phyloP scores from a whole-genome alignment of 345 rosid genomes.

The Rhizophora apiculata region DNA sequence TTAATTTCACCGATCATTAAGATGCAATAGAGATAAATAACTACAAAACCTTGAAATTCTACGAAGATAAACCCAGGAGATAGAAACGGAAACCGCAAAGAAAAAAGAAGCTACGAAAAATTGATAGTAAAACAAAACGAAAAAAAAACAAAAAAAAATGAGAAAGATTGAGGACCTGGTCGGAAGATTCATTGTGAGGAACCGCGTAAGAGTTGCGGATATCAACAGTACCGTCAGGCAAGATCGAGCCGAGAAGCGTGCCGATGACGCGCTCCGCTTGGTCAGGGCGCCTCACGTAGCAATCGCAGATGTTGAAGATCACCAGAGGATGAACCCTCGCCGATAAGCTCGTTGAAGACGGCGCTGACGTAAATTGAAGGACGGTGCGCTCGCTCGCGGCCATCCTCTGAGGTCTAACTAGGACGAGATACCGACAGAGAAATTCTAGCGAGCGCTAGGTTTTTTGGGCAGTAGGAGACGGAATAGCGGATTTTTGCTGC shows the following conservation, averaged over 20 bases:
- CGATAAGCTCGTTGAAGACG: slow-evolving; percentile 42
- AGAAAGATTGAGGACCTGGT: slow-evolving; percentile 48
- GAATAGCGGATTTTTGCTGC: not conserved
- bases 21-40: no score
- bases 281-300: slow-evolving; percentile 92
- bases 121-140: not conserved
- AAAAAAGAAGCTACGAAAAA: not conserved
- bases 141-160: not conserved
- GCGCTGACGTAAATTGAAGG: slow-evolving; percentile 48
- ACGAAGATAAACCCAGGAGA: no score
- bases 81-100: not conserved
- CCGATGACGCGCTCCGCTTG: slow-evolving; percentile 94
- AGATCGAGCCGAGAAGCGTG: slow-evolving; percentile 85
- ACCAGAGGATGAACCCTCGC: slow-evolving; percentile 89
- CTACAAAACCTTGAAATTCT: no score
- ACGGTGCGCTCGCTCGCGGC: slow-evolving; percentile 68
- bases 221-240: slow-evolving; percentile 87
- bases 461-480: not conserved
- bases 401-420: slow-evolving; percentile 40
- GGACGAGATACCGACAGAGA: not conserved
- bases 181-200: slow-evolving; percentile 91
- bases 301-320: slow-evolving; percentile 85
- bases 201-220: slow-evolving; percentile 93
- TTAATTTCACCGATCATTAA: no score
- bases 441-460: not conserved